Evolutionary conservation across 2,329 filamentous ascomycete genomes (phyloP).

Genomic region (Ophiocordyceps australis): DNA sequence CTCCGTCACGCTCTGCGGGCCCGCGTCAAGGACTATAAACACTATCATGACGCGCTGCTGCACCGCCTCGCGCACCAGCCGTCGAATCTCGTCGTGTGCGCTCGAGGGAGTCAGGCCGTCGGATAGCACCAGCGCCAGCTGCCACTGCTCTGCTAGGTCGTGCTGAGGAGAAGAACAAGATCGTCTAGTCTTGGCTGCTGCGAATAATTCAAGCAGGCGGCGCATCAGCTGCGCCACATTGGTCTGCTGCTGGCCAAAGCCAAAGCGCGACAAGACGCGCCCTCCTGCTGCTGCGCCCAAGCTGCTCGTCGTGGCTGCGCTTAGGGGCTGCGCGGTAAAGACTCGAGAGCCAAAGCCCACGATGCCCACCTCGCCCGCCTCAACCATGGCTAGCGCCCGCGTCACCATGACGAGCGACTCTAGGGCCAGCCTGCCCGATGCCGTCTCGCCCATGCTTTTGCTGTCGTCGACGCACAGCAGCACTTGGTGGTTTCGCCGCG

Average conservation of each 20-base stretch:
- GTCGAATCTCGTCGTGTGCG: conserved; percentile 66
- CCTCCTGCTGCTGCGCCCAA: conserved; percentile 63
- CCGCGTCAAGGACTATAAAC: conserved; percentile 79
- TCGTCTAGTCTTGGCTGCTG: conserved; percentile 52
- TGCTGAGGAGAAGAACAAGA: no score
- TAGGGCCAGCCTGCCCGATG: conserved; percentile 64
- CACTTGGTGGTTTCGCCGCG: conserved; percentile 91
- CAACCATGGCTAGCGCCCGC: conserved; percentile 75
- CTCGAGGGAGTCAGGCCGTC: conserved; percentile 76
- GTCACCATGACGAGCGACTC: conserved; percentile 88
- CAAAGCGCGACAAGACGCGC: conserved; percentile 70
- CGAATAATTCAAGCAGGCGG: conserved; percentile 66
- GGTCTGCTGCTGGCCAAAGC: conserved; percentile 70
- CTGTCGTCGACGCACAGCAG: conserved; percentile 94
- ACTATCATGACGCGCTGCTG: conserved; percentile 96
- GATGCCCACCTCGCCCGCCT: conserved; percentile 84
- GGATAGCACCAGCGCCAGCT: conserved; percentile 80
- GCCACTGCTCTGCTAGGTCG: conserved; percentile 62
- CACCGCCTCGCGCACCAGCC: conserved; percentile 70
- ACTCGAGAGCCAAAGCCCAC: conserved; percentile 76
- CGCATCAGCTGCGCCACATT: conserved; percentile 67
- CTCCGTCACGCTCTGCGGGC: conserved; percentile 59
- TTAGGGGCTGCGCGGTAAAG: conserved; percentile 72
- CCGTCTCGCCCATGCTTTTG: conserved; percentile 74
- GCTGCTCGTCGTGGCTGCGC: conserved; percentile 43